phyloP scores from a whole-genome alignment of 129 eudicot species.

The Scalesia atractyloides region DNA sequence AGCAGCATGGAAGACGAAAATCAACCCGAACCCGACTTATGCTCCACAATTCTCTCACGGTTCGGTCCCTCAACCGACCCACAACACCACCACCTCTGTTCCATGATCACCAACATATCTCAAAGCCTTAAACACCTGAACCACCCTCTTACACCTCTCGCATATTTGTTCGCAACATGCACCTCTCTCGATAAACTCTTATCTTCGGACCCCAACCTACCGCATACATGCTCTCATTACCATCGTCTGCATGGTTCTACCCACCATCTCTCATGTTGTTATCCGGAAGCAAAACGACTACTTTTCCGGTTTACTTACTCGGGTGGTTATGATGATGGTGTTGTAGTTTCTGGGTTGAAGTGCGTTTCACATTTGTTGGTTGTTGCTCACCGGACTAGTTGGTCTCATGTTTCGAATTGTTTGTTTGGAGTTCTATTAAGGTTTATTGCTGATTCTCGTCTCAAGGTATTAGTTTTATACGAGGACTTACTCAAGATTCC shows the following conservation, averaged over 20 bases:
- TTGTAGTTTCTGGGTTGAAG: constrained; percentile 48
- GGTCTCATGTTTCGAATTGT: constrained; percentile 51
- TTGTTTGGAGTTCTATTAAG: constrained; percentile 52
- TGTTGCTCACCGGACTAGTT: constrained; percentile 40
- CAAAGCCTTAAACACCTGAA: constrained; percentile 66
- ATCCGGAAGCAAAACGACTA: constrained; percentile 45
- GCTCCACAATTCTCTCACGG: constrained; percentile 49
- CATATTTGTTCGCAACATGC: constrained; percentile 80
- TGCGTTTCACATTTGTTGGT: constrained; percentile 50
- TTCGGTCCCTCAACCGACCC: constrained; percentile 47
- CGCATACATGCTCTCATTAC: constrained; percentile 52
- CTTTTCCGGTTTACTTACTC: constrained; percentile 48
- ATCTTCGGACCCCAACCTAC: constrained; percentile 36
- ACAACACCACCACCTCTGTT: constrained; percentile 71
- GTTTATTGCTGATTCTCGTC: constrained; percentile 53
- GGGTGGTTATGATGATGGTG: constrained; percentile 39
- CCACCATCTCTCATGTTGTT: constrained; percentile 32
- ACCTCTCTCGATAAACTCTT: constrained; percentile 67
- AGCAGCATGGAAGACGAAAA: too few relatives aligned
- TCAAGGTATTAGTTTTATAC: constrained; percentile 45
- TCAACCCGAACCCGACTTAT: constrained; percentile 46
- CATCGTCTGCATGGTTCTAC: constrained; percentile 54
- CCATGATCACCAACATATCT: constrained; percentile 64
- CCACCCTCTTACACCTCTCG: constrained; percentile 58
- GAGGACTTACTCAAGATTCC: too few relatives aligned